Conservation (phyloP, 345 rosid species). For the Ceriops zippeliana region DNA sequence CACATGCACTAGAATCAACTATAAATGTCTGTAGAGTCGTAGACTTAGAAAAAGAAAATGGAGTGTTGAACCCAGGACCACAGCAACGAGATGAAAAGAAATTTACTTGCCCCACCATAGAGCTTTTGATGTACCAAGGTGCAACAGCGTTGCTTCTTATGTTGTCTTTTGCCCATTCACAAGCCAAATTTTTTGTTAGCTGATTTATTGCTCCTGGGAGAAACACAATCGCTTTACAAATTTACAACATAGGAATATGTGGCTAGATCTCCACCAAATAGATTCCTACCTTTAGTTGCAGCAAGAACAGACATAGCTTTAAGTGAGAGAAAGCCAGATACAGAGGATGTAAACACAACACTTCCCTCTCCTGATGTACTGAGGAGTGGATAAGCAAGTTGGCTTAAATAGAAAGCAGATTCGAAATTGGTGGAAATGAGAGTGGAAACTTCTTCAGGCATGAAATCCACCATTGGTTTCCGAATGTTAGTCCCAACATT, state of each 20-base stretch:
- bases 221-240: conserved; percentile 10
- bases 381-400: conserved; percentile 66
- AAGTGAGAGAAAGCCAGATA: conserved; percentile 66
- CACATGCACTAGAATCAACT: neutral
- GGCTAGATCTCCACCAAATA: neutral
- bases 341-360: conserved; percentile 70
- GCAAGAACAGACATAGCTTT: conserved; percentile 69
- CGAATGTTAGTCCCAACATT: conserved; percentile 74
- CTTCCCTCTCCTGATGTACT: conserved; percentile 53
- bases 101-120: conserved; percentile 75
- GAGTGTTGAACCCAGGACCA: neutral
- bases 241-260: neutral
- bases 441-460: conserved; percentile 47
- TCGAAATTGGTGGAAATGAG: conserved; percentile 69
- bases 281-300: conserved; percentile 60
- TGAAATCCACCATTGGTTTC: conserved; percentile 62
- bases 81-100: neutral
- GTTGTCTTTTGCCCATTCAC: conserved; percentile 84
- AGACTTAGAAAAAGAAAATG: neutral
- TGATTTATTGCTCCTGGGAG: conserved; percentile 68
- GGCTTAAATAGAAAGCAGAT: conserved; percentile 68
- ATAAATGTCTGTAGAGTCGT: too few relatives aligned
- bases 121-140: conserved; percentile 83
- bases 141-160: conserved; percentile 79
- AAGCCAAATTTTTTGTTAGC: conserved; percentile 66